Conservation (phyloP, 805 yeast species). For the Candida suzukii region DNA sequence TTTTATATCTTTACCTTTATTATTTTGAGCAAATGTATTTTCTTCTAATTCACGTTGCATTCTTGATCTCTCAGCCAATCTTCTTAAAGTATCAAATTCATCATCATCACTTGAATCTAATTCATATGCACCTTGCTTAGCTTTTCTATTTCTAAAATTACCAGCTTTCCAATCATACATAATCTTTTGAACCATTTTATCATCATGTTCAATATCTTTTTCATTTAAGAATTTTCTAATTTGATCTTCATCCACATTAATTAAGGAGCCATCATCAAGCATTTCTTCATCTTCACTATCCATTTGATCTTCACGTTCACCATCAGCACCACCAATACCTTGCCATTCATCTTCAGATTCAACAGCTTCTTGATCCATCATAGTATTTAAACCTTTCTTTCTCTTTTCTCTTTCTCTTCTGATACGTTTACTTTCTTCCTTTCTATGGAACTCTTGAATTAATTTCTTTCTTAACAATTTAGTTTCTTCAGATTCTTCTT, state of each 20-base stretch:
- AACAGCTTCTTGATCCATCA: constrained; percentile 77
- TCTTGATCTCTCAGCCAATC: constrained; percentile 21
- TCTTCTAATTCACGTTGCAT: not conserved
- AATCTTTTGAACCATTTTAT: constrained; percentile 56
- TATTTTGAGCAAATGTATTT: not conserved
- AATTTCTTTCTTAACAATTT: constrained; percentile 18
- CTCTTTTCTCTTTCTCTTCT: constrained; percentile 45
- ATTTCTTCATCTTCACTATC: constrained; percentile 72
- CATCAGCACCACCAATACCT: constrained; percentile 72
- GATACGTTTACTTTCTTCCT: constrained; percentile 15
- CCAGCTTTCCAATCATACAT: constrained; percentile 69
- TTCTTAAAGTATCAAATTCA: constrained; percentile 42
- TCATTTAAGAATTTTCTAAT: constrained; percentile 51
- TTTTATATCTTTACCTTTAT: constrained; percentile 24
- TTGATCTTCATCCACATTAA: constrained; percentile 50
- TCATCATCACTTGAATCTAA: constrained; percentile 72
- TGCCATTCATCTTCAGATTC: constrained; percentile 89
- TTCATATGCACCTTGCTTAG: constrained; percentile 44
- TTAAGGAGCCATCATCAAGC: constrained; percentile 63
- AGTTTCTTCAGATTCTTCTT: constrained; percentile 30
- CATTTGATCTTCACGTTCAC: constrained; percentile 48
- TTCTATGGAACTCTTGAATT: constrained; percentile 17
- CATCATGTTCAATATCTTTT: constrained; percentile 56
- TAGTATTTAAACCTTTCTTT: constrained; percentile 46
- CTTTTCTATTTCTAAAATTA: constrained; percentile 52